These are phyloP conservation scores for Blepharisma undulans DNA, from an alignment of 169 alveolate genomes.

Conservation along the genomic window DNA sequence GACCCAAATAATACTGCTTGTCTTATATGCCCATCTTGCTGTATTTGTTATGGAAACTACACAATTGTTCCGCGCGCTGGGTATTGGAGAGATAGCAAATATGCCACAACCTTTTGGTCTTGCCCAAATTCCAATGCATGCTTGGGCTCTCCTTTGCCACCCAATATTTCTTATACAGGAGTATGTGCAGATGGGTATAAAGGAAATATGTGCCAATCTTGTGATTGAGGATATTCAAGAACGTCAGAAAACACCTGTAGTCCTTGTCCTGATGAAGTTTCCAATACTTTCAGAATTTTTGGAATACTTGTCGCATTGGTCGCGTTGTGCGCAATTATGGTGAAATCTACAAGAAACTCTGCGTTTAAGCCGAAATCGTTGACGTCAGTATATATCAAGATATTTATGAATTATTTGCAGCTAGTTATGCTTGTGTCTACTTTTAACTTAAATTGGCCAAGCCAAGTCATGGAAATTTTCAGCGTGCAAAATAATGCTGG, in stretches of 20 bases:
- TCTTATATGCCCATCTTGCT: slow-evolving; percentile 28
- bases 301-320: not conserved
- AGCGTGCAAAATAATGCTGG: slow-evolving; percentile 28
- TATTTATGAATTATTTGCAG: slow-evolving; percentile 49
- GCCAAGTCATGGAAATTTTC: not conserved
- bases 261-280: slow-evolving; percentile 24
- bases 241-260: not conserved
- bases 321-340: not conserved
- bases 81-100: slow-evolving; percentile 51
- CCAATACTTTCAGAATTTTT: slow-evolving; percentile 22
- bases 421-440: slow-evolving; percentile 17
- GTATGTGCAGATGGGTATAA: slow-evolving; percentile 28
- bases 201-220: slow-evolving; percentile 26
- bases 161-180: slow-evolving; percentile 44
- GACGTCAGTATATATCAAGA: slow-evolving; percentile 42
- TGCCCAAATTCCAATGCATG: slow-evolving; percentile 50
- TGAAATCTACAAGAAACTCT: not conserved
- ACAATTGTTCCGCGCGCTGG: slow-evolving; percentile 53
- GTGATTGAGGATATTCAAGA: slow-evolving; percentile 22
- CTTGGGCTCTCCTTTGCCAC: slow-evolving; percentile 35
- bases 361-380: slow-evolving; percentile 39
- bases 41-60: slow-evolving; percentile 51
- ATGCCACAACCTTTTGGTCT: slow-evolving; percentile 24
- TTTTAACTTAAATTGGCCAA: slow-evolving; percentile 57
- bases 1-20: not conserved